These are phyloP conservation scores for Betula pendula DNA, from an alignment of 306 rosid genomes.

Conservation along the genomic window DNA sequence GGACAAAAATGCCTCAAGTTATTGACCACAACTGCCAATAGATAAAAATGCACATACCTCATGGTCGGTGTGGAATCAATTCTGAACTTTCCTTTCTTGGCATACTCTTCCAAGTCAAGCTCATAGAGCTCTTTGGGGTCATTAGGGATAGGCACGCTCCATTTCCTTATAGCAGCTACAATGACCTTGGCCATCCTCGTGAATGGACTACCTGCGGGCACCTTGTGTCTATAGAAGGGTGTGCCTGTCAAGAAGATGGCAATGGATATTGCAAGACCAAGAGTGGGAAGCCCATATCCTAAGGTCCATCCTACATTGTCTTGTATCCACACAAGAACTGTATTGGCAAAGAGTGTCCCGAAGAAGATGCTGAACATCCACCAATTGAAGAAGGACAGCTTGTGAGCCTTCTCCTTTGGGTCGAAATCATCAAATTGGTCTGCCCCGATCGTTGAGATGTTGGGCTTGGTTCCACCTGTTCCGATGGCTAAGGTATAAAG, in stretches of 20 bases:
- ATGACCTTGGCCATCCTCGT: constrained; percentile 65
- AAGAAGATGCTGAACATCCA: constrained; percentile 95
- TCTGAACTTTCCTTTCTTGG: constrained; percentile 46
- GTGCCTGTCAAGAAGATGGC: constrained; percentile 65
- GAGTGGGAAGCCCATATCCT: constrained; percentile 85
- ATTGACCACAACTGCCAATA: too few relatives aligned
- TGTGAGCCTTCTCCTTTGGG: constrained; percentile 65
- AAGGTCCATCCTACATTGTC: constrained; percentile 92
- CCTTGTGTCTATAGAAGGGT: constrained; percentile 76
- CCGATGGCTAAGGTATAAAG: constrained; percentile 88
- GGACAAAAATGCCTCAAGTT: not conserved
- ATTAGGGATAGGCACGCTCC: constrained; percentile 56
- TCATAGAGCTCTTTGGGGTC: constrained; percentile 63
- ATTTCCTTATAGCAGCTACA: constrained; percentile 60
- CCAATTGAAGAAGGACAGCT: constrained; percentile 94
- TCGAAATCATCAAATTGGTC: constrained; percentile 91
- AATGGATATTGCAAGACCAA: constrained; percentile 66
- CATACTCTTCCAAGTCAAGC: constrained; percentile 46
- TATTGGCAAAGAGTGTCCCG: constrained; percentile 79
- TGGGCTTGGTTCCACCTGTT: constrained; percentile 90
- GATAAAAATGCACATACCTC: too few relatives aligned
- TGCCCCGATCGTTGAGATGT: constrained; percentile 92
- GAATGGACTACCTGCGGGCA: constrained; percentile 47
- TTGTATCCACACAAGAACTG: constrained; percentile 78
- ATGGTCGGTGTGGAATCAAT: constrained; percentile 70